These are phyloP conservation scores for Forsythia viridissima DNA, from an alignment of 257 asterid genomes.

Conservation along the genomic window DNA sequence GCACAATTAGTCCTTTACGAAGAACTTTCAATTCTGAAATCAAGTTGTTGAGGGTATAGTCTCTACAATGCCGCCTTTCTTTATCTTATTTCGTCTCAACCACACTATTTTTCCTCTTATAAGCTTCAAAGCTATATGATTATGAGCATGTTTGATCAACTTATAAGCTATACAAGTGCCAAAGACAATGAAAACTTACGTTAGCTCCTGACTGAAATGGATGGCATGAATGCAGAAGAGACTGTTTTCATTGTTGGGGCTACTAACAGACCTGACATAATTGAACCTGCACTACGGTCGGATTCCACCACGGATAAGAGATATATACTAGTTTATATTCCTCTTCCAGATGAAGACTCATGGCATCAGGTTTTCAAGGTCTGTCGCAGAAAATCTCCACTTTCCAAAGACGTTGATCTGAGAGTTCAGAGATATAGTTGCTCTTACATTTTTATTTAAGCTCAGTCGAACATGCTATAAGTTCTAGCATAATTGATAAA, in stretches of 20 bases:
- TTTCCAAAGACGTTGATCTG: slow-evolving; percentile 49
- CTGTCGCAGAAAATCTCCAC: slow-evolving; percentile 62
- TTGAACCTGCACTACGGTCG: slow-evolving; percentile 13
- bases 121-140: neutral
- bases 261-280: slow-evolving; percentile 62
- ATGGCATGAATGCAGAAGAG: slow-evolving; percentile 67
- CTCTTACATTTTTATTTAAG: no score
- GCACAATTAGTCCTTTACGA: no score
- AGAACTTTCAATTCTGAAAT: no score
- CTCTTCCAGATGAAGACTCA: slow-evolving; percentile 67
- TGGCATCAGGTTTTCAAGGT: slow-evolving; percentile 61
- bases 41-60: no score
- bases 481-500: no score
- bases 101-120: no score
- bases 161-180: neutral
- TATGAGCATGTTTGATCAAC: neutral
- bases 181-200: neutral
- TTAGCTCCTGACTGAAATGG: slow-evolving; percentile 68
- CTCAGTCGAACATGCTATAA: no score
- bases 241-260: slow-evolving; percentile 68
- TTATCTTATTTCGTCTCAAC: no score
- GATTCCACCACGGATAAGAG: no score
- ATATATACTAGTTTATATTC: slow-evolving; percentile 34
- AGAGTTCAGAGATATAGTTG: slow-evolving; percentile 46
- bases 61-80: no score